Conservation (phyloP, 768 basidiomycete species). For the Leccinellum luteum region DNA sequence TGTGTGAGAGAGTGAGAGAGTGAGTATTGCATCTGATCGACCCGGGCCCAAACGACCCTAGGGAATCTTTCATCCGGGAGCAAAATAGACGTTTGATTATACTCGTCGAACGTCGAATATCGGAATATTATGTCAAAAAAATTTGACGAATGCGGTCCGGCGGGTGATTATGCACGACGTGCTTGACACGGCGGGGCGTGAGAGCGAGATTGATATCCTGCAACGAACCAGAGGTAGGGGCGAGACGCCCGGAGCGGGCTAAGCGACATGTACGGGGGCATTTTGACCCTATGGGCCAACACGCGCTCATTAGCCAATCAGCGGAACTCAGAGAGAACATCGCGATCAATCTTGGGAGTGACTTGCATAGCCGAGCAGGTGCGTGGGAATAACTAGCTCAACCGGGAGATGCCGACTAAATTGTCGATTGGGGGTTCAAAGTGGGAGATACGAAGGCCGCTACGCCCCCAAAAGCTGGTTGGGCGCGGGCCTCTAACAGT, state of each 20-base stretch:
- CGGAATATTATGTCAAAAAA: neutral
- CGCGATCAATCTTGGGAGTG: slow-evolving; percentile 22
- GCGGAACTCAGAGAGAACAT: neutral
- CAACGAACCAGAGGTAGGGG: neutral
- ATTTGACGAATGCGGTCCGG: neutral
- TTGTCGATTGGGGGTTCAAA: slow-evolving; percentile 11
- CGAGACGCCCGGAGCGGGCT: neutral
- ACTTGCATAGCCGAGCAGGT: slow-evolving; percentile 23
- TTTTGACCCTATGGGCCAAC: slow-evolving; percentile 6
- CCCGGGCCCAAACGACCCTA: slow-evolving; percentile 8
- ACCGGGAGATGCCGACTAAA: slow-evolving; percentile 31
- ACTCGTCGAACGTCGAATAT: slow-evolving; percentile 5
- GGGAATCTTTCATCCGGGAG: neutral
- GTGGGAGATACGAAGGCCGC: slow-evolving; percentile 23
- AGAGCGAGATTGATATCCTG: slow-evolving; percentile 1
- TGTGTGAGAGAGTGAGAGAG: neutral
- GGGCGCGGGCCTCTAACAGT: neutral
- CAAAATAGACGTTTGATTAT: slow-evolving; percentile 16
- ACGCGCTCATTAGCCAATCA: slow-evolving; percentile 11
- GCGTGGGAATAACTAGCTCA: slow-evolving; percentile 22
- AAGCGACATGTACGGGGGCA: neutral
- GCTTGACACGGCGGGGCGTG: slow-evolving; percentile 1
- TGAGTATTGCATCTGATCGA: slow-evolving; percentile 4
- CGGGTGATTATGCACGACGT: neutral
- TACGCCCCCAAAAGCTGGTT: slow-evolving; percentile 3